A percentile compares a stretch with the other conserved stretches of the same genome.
phyloP scores from a whole-genome alignment of 2,329 filamentous ascomycete species.

The Hypoxylon sp. region DNA sequence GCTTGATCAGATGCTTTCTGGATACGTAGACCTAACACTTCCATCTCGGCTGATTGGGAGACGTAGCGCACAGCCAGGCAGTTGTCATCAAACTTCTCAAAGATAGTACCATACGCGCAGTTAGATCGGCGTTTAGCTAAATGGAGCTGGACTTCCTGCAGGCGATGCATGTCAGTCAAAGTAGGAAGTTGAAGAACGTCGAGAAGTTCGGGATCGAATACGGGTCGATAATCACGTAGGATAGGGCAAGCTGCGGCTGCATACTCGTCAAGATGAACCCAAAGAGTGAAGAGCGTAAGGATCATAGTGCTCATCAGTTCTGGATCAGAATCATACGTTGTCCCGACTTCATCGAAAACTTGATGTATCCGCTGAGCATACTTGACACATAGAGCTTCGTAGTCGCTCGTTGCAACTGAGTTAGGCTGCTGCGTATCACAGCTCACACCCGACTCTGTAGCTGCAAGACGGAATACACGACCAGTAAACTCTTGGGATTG shows the following conservation, averaged over 20 bases:
- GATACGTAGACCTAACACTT: slow-evolving; percentile 40
- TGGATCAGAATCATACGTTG: slow-evolving; percentile 60
- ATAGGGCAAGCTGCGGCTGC: slow-evolving; percentile 62
- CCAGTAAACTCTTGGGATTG: slow-evolving; percentile 45
- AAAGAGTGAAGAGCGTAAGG: slow-evolving; percentile 70
- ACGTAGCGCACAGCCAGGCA: slow-evolving; percentile 66
- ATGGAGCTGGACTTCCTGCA: slow-evolving; percentile 66
- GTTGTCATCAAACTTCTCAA: slow-evolving; percentile 59
- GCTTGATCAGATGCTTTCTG: slow-evolving; percentile 38
- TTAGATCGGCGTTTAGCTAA: slow-evolving; percentile 57
- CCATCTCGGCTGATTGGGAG: slow-evolving; percentile 51
- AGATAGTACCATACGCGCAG: slow-evolving; percentile 59
- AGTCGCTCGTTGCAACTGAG: neutral
- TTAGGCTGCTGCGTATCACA: slow-evolving; percentile 1
- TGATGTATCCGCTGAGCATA: slow-evolving; percentile 55
- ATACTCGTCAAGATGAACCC: slow-evolving; percentile 69
- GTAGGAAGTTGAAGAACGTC: slow-evolving; percentile 69
- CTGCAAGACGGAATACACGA: slow-evolving; percentile 38
- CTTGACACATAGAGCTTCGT: slow-evolving; percentile 36
- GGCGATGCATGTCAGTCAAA: slow-evolving; percentile 63
- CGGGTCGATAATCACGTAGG: slow-evolving; percentile 66
- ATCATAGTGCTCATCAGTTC: slow-evolving; percentile 68
- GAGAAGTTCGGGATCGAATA: slow-evolving; percentile 65
- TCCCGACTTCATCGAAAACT: slow-evolving; percentile 55
- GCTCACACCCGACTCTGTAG: slow-evolving; percentile 30